Conservation (phyloP, 2,329 filamentous ascomycete genomes). For the Macrophomina phaseolina region DNA sequence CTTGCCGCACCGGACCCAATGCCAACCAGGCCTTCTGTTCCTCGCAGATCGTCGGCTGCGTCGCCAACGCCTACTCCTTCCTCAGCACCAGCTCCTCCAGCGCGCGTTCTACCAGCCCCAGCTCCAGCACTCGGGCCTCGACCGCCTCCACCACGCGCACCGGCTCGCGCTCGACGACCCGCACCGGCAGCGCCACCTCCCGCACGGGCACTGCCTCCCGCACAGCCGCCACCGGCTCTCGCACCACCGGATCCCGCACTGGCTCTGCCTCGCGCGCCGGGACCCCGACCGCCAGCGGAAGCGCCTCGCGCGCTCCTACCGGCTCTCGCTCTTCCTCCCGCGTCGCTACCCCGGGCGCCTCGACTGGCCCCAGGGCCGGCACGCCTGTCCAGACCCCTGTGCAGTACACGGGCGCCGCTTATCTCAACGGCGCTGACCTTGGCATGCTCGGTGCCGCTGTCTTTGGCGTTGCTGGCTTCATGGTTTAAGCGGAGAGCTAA, state of each 20-base stretch:
- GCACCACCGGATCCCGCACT: background rate
- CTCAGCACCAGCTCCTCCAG: background rate
- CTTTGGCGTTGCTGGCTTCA: background rate
- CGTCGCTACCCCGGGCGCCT: background rate
- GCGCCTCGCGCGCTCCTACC: background rate
- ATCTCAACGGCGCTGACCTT: background rate
- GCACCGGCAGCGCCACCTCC: background rate
- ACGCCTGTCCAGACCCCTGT: background rate
- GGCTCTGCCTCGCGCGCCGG: no score
- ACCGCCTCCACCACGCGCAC: background rate
- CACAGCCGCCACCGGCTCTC: background rate
- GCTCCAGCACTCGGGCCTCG: background rate
- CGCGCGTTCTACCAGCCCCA: background rate
- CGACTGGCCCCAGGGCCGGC: background rate
- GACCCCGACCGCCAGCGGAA: background rate
- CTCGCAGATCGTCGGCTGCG: background rate
- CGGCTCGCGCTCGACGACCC: background rate
- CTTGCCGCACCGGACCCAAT: background rate
- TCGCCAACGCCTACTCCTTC: background rate
- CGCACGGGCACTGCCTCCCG: no score
- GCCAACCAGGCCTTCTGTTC: constrained; percentile 4
- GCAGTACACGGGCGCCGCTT: background rate
- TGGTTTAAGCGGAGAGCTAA: background rate
- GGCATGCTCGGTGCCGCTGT: background rate
- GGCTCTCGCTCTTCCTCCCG: background rate